Percentiles rank a stretch among this genome's conserved stretches.
Evolutionary conservation across 1,284 basidiomycete species (phyloP).

Genomic region (Malassezia psittaci): DNA sequence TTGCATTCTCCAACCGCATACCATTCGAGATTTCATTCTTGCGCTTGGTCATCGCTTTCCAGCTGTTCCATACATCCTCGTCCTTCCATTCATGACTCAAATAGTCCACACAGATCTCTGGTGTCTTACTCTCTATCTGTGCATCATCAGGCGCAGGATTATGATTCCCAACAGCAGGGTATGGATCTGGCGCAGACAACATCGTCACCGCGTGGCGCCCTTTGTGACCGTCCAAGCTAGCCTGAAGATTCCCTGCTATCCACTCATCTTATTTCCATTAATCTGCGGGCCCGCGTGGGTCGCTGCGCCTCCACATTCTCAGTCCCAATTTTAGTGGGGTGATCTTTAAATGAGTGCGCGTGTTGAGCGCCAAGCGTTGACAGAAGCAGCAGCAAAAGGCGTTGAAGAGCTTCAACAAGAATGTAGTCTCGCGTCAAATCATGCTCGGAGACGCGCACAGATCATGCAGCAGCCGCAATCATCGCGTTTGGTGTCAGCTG

Average conservation of each 20-base stretch:
- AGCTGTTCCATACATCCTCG: conserved; percentile 95
- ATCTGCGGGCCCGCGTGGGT: not conserved
- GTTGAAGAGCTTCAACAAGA: not conserved
- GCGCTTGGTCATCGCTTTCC: conserved; percentile 95
- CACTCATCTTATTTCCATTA: not conserved
- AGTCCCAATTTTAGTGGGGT: no score
- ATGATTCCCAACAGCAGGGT: conserved; percentile 37
- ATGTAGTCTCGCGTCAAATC: not conserved
- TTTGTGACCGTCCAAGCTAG: not conserved
- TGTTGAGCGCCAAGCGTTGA: not conserved
- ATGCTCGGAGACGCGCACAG: conserved; percentile 5
- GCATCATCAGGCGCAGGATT: conserved; percentile 44
- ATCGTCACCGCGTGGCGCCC: conserved; percentile 18
- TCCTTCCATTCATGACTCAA: conserved; percentile 89
- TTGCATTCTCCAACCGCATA: conserved; percentile 86
- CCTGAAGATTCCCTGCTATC: no score
- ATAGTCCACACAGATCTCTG: conserved; percentile 59
- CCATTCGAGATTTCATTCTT: conserved; percentile 98
- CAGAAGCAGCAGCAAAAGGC: conserved; percentile 1
- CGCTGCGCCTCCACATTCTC: conserved; percentile 1
- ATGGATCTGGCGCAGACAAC: conserved; percentile 45
- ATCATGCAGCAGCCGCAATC: not conserved
- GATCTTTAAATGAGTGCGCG: no score
- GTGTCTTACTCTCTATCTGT: conserved; percentile 46
- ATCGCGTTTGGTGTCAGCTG: not conserved